A percentile compares a stretch with the other conserved stretches of the same genome.
These are phyloP conservation scores for Penicillium desertorum DNA, from an alignment of 495 filamentous ascomycete species.

Conservation along the genomic window DNA sequence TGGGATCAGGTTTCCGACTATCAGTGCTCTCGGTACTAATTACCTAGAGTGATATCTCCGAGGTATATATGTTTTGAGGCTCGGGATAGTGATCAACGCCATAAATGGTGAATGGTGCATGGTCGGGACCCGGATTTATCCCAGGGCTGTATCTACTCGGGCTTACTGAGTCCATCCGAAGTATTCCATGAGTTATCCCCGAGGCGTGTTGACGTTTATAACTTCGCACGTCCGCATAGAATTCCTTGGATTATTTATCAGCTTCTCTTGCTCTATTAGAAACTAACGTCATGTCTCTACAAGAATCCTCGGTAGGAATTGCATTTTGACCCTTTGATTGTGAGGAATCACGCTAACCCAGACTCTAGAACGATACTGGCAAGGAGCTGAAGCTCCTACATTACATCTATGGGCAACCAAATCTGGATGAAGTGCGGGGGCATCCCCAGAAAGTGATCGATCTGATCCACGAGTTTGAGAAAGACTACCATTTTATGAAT, in stretches of 20 bases:
- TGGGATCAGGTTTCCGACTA: constrained; percentile 15
- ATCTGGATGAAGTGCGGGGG: constrained; percentile 58
- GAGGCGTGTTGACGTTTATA: background rate
- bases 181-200: constrained; percentile 4
- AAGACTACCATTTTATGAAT: constrained; percentile 71
- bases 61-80: background rate
- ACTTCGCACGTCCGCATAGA: background rate
- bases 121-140: background rate
- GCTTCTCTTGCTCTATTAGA: background rate
- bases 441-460: constrained; percentile 62
- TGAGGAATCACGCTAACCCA: background rate
- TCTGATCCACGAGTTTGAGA: constrained; percentile 70
- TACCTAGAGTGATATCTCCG: constrained; percentile 6
- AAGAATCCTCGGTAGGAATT: constrained; percentile 15
- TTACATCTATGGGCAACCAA: constrained; percentile 60
- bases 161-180: background rate
- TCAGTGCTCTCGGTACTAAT: constrained; percentile 8
- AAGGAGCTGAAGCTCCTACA: constrained; percentile 72
- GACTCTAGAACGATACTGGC: constrained; percentile 54
- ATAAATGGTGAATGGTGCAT: background rate
- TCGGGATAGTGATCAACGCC: background rate
- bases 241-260: background rate
- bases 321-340: background rate
- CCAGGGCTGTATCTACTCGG: background rate
- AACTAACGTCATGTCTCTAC: background rate